A percentile compares a stretch with the other conserved stretches of the same genome.
Conservation (phyloP, 148 eudicot genomes). For the Beta vulgaris region DNA sequence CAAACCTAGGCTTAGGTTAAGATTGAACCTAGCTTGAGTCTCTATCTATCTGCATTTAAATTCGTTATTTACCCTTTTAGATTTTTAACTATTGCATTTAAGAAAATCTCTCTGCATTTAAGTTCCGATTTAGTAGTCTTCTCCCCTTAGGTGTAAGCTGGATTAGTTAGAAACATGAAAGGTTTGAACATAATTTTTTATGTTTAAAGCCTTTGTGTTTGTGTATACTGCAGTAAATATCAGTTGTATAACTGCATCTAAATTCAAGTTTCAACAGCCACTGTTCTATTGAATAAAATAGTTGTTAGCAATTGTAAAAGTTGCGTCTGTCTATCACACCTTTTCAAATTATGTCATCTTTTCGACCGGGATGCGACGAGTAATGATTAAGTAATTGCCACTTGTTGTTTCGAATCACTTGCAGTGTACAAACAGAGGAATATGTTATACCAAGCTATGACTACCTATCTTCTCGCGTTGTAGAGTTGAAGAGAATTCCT, state of each 20-base stretch:
- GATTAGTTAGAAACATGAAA: neutral
- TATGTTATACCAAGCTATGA: slow-evolving; percentile 64
- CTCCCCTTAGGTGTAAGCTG: too few species aligned
- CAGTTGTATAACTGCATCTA: neutral
- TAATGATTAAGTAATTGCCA: neutral
- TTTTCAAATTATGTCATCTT: neutral
- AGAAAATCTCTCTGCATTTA: too few species aligned
- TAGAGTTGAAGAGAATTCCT: slow-evolving; percentile 81
- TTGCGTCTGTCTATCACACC: neutral
- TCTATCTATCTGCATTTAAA: neutral
- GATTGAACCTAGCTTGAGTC: neutral
- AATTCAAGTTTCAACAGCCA: neutral
- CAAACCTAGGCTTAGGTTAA: neutral
- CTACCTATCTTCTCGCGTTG: slow-evolving; percentile 53
- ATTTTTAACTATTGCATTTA: too few species aligned
- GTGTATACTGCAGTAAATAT: neutral
- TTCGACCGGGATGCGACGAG: neutral
- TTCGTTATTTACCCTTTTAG: neutral
- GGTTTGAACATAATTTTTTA: neutral
- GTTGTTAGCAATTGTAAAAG: neutral
- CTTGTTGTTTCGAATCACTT: slow-evolving; percentile 15
- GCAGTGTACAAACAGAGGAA: slow-evolving; percentile 57
- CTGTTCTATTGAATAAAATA: neutral
- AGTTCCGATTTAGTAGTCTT: too few species aligned
- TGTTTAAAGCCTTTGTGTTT: neutral